Evolutionary conservation across 768 basidiomycete species (phyloP), one percentile per base, ranked within the genome.

Genomic region (Calocybe cyanea): DNA sequence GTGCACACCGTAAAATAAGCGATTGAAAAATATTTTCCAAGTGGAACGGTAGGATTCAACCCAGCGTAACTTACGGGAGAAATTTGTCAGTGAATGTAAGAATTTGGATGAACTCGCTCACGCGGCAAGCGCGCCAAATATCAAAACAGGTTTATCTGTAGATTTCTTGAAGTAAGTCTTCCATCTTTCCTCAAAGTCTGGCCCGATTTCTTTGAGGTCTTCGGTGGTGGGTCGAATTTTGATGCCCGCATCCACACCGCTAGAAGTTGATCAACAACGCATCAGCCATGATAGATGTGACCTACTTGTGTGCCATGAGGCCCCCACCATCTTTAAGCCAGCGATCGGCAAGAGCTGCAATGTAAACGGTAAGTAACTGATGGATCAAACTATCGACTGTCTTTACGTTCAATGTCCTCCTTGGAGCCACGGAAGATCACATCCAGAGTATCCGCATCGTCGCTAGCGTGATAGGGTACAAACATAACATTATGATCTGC

Each of bases 91-190:
- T 64, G 8, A 65, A 65, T 15, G 55, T 36, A n/a, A 56, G 25
- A 6, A 5, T 11, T 28, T 11, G 25, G 11, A 11, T 28, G 25
- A 28, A 28, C 6, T 6, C 25, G 11, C 68, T 38, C 52, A 80
- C 77, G 66, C 69, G 3, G 73, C 60, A 17, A 72, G 49, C 0
- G 67, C 49, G 0, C 69, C 71, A 10, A 80, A 55, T 35, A 71
- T 64, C 48, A 75, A 53, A 2, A 78, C 73, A 8, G 80, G 71
- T 53, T 83, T 83, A 54, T 84, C 83, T 0, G 75, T 73, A 2
- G 66, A 68, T 20, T 66, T 61, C 19, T 61, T 71, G 33, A 77
- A 83, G 57, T 73, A 77, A 10, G 61, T 57, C 6, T 70, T 60
- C 82, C 81, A 83, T 33, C 69, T 62, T 18, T 63, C 38, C 20